phyloP scores from a whole-genome alignment of 2,329 filamentous ascomycete species.

The Laburnicola sp. region DNA sequence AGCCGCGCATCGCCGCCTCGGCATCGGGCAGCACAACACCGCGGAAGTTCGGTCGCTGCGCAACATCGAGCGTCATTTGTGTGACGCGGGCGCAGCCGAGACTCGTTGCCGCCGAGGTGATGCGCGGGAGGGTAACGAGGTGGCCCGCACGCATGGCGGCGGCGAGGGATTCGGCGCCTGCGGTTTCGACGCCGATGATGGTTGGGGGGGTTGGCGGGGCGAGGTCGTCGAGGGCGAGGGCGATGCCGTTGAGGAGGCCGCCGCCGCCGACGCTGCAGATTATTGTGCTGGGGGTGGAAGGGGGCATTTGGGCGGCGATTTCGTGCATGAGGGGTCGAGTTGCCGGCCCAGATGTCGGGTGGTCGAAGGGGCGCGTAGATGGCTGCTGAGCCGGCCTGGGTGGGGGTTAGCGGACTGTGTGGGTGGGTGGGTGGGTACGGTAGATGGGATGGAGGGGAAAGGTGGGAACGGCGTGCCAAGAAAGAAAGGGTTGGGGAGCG shows the following conservation, averaged over 20 bases:
- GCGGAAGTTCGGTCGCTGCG: constrained; percentile 56
- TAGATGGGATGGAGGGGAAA: neutral
- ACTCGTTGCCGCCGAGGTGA: constrained; percentile 75
- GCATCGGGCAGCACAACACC: constrained; percentile 70
- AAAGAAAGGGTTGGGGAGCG: too few relatives aligned
- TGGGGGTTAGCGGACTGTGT: neutral
- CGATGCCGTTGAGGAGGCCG: constrained; percentile 75
- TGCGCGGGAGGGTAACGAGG: constrained; percentile 67
- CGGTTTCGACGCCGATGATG: constrained; percentile 75
- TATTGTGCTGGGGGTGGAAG: constrained; percentile 63
- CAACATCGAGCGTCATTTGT: constrained; percentile 67
- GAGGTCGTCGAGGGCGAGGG: constrained; percentile 64
- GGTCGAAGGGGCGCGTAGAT: constrained; percentile 73
- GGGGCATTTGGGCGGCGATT: constrained; percentile 48
- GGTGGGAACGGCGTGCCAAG: too few relatives aligned
- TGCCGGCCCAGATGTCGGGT: constrained; percentile 69
- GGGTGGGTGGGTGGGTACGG: neutral
- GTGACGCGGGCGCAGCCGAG: constrained; percentile 76
- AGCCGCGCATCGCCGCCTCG: constrained; percentile 77
- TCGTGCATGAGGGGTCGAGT: constrained; percentile 62
- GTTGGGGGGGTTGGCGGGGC: constrained; percentile 35
- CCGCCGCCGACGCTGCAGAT: constrained; percentile 81
- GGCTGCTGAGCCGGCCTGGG: constrained; percentile 40
- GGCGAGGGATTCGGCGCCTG: constrained; percentile 70
- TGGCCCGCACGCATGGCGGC: constrained; percentile 60